Percentiles rank a stretch among this genome's conserved stretches.
These are phyloP conservation scores for Yarrowia bubula DNA, from an alignment of 805 yeast genomes.

Conservation along the genomic window DNA sequence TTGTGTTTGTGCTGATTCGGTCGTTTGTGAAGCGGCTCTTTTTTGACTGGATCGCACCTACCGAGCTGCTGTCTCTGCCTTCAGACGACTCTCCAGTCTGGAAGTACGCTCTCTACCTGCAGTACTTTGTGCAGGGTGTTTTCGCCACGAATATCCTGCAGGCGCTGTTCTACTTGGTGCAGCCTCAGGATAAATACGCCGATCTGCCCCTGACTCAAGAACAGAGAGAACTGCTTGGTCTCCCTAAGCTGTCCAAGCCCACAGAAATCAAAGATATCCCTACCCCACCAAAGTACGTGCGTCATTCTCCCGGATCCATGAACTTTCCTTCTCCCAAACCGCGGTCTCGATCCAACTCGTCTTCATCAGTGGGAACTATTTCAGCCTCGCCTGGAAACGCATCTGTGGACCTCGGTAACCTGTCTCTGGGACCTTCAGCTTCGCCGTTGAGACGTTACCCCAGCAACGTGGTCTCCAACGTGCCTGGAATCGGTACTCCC, in stretches of 20 bases:
- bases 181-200: constrained; percentile 32
- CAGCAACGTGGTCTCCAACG: neutral
- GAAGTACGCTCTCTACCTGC: neutral
- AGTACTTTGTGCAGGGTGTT: constrained; percentile 29
- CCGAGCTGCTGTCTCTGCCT: neutral
- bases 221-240: constrained; percentile 36
- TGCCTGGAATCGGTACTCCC: neutral
- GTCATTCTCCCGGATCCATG: constrained; percentile 15
- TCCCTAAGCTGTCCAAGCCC: constrained; percentile 34
- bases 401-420: constrained; percentile 10
- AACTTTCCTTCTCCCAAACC: neutral
- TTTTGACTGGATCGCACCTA: constrained; percentile 1
- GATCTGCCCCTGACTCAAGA: constrained; percentile 35
- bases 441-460: neutral
- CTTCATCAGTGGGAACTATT: neutral
- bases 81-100: neutral
- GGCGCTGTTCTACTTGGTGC: constrained; percentile 26
- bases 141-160: constrained; percentile 31
- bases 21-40: constrained; percentile 50
- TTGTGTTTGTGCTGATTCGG: constrained; percentile 75
- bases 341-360: constrained; percentile 1
- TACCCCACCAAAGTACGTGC: constrained; percentile 33
- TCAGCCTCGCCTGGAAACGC: constrained; percentile 30
- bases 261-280: constrained; percentile 23
- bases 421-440: constrained; percentile 1